phyloP scores from a whole-genome alignment of 164 flowering plant genomes.

The Santalum album region DNA sequence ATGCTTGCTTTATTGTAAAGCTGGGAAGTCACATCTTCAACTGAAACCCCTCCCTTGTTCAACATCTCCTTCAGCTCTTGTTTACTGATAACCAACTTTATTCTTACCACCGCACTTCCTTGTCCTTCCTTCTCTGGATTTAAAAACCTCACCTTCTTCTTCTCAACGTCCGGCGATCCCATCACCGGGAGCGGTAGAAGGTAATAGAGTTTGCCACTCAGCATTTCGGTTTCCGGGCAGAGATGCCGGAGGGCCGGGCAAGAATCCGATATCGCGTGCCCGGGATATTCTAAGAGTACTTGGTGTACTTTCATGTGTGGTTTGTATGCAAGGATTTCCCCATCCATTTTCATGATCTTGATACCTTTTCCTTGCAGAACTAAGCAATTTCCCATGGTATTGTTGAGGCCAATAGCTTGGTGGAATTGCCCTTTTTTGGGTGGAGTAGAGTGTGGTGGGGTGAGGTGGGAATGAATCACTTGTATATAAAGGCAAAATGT shows the following conservation, averaged over 20 bases:
- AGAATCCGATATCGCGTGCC: conserved; percentile 35
- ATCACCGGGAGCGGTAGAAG: conserved; percentile 38
- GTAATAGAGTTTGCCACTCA: conserved; percentile 34
- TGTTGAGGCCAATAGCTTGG: neutral
- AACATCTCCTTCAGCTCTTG: conserved; percentile 54
- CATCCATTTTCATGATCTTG: conserved; percentile 55
- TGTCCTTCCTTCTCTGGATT: conserved; percentile 13
- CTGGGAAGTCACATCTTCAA: conserved; percentile 27
- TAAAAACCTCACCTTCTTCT: conserved; percentile 19
- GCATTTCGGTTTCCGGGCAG: conserved; percentile 26
- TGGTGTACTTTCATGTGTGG: conserved; percentile 40
- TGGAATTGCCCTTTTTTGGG: neutral
- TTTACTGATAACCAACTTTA: conserved; percentile 58
- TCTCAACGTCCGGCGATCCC: conserved; percentile 5
- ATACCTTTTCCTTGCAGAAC: conserved; percentile 26
- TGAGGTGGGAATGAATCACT: neutral
- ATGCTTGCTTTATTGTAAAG: conserved; percentile 11
- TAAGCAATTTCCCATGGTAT: conserved; percentile 73
- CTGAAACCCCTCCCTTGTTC: conserved; percentile 31
- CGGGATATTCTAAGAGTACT: conserved; percentile 36
- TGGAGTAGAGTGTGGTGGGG: neutral
- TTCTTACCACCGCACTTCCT: conserved; percentile 29
- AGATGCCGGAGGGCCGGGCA: conserved; percentile 27
- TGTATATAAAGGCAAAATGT: neutral
- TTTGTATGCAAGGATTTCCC: conserved; percentile 47